Base-by-base conservation (phyloP, 2,329 filamentous ascomycete genomes). In the Xylaria sp. region DNA sequence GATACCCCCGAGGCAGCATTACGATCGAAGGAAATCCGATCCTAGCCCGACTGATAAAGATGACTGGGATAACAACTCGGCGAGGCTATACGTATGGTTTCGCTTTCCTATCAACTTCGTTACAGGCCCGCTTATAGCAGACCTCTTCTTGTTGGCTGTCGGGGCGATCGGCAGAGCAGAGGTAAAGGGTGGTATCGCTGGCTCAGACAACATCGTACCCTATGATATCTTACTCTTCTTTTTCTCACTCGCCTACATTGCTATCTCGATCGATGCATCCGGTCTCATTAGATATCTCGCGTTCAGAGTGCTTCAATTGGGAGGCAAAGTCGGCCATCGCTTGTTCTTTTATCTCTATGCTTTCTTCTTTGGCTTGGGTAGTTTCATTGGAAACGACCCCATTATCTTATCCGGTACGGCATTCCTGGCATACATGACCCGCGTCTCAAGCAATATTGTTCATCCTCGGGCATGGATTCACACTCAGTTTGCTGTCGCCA, bases 181-280 rank as follows among this genome's bases (percentile, higher is more conserved):
- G 79, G 90, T 93, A 0, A 82, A 86, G n/a, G 91, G 88, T 73
- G 91, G 91, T 1, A 92, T 88, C 0, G 78, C 91, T 8, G 91
- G 91, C 0, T 83, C 89, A 1, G 81, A 91, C 73, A 83, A 89
- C 74, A 93, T 93, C 72, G 83, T 83, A 1, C 91, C 91, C 0
- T 85, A 92, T 72, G 90, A 93, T 69, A 92, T 93, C 69, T 92
- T 93, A 89, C 80, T 84, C 18, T 93, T 93, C 80, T 93, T 93
- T 80, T 82, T 93, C 51, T 91, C 90, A 0, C 78, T 92, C 51
- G 91, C 91, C 2, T 93, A 93, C 73, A 92, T 93, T 68, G 91
- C 91, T 55, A 92, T 93, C 54, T 93, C 91, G 0, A 92, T 93
- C 68, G 91, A 93, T 71, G 91, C 91, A 2, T 93, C 91, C 0